Base-by-base conservation (phyloP, 768 basidiomycete species). In the Mycena rosella region DNA sequence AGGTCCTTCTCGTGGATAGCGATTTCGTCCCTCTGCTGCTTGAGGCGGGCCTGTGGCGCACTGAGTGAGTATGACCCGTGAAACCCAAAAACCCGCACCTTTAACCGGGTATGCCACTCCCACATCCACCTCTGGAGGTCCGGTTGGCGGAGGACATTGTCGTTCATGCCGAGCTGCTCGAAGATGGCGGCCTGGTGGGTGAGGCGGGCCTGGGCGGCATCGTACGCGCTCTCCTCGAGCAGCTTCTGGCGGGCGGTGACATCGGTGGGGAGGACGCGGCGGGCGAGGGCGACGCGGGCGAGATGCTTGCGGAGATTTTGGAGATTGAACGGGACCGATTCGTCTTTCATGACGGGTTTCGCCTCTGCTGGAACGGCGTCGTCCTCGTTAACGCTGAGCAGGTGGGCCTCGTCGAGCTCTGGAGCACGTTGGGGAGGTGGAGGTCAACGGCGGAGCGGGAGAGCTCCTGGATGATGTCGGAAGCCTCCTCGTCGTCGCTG, bases 201-300 rank as follows among this genome's bases (percentile, higher is more conserved):
- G 66, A 93, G 82, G 13, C 92, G 88, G 72, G 89, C 87, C 3
- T 88, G 83, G 0, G 95, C 95, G 38, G 94, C 89, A 27, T 95
- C 93, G 76, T 94, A 95, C 5, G 92, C 94, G 3, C 94, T 93
- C 48, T 91, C 87, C 78, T 97, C 96, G 5, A 96, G 86, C 9
- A 94, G 83, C 68, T 89, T 89, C 76, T 97, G 95, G 2, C 95
- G 92, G 0, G 88, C 82, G 18, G 86, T 80, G n/a, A 89, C 77
- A 70, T 95, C 92, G 62, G 89, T 87, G 0, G 88, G 83, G 48
- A 93, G 83, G 8, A 92, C 82, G 3, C 86, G 84, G 38, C 90
- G 87, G 2, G 91, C 88, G 59, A 91, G 83, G 9, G 83, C 78
- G n/a, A 92, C 84, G 65, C 88, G 80, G 3, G 86, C 80, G 22